Percentiles rank a stretch among this genome's conserved stretches.
Conservation (phyloP, 2,329 filamentous ascomycete genomes). For the Cladosporium phlei region DNA sequence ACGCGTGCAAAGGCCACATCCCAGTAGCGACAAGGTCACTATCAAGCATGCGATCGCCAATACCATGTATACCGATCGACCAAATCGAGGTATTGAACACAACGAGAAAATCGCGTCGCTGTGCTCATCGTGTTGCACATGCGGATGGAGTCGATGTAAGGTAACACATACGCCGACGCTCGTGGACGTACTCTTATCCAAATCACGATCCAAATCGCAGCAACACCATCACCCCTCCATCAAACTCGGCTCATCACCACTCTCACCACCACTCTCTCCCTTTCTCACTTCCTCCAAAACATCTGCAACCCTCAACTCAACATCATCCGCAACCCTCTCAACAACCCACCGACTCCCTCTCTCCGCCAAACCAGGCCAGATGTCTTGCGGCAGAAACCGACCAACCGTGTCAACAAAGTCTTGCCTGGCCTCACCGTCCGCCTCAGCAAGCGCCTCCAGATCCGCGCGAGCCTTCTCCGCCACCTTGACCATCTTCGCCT, state of each 20-base stretch:
- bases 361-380: conserved; percentile 26
- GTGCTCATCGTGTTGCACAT: too few relatives aligned
- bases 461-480: conserved; percentile 73
- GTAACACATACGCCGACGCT: too few relatives aligned
- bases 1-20: too few relatives aligned
- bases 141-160: too few relatives aligned
- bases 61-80: too few relatives aligned
- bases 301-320: too few relatives aligned
- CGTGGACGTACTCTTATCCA: too few relatives aligned
- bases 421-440: conserved; percentile 68
- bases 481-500: conserved; percentile 68
- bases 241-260: background rate
- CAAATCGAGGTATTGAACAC: too few relatives aligned
- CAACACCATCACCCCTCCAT: conserved; percentile 10
- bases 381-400: conserved; percentile 65
- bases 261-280: background rate
- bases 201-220: too few relatives aligned
- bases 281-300: background rate
- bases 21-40: too few relatives aligned
- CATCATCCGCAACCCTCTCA: background rate
- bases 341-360: conserved; percentile 23
- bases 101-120: too few relatives aligned
- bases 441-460: conserved; percentile 64
- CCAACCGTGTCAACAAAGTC: conserved; percentile 76
- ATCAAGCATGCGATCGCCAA: too few relatives aligned